Base-by-base conservation (phyloP, 768 basidiomycete species). In the Macrocybe gigantea region DNA sequence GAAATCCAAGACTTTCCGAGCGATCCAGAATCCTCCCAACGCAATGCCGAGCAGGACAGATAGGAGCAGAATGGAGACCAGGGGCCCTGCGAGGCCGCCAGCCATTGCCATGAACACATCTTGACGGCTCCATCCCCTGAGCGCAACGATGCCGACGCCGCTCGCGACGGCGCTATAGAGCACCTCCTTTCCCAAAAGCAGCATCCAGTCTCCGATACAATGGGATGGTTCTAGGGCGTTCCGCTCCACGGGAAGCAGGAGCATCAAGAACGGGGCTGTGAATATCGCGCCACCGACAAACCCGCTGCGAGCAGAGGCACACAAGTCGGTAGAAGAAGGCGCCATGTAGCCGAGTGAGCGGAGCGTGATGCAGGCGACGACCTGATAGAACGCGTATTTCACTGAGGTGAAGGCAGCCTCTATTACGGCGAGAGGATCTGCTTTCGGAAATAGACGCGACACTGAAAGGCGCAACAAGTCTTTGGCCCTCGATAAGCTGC, bases 361-460 rank as follows among this genome's bases (percentile, higher is more conserved):
- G 15, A 13, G 51, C 33, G 34, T 41, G 22, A 4, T 41, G 44
- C 49, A 41, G 2, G 52, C 54, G 38, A 53, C 22, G 14, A 38
- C 44, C 29, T 57, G 56, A 45, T 57, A 57, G 33, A 51, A 44
- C 7, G 56, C 56, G 41, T 55, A 57, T 22, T 57, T 57, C 35
- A 57, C 52, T 2, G 56, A 55, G 37, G 54, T 55, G 48, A 57
- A 48, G 6, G 48, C 53, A 36, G 50, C 48, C 44, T 57, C 54
- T 30, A 55, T n/a, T 38, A 57, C 38, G 41, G 39, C 48, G 14
- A 52, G 41, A 12, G 50, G 44, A 42, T 58, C 54, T 5, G 22
- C 47, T n/a, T 43, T 38, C 31, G 44, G 22, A 22, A 22, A 22
- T 22, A 22, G 22, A 22, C 22, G 22, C 22, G 22, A 22, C 22